Conservation (phyloP, 441 rosid genomes). For the Syzygium syzygioides region DNA sequence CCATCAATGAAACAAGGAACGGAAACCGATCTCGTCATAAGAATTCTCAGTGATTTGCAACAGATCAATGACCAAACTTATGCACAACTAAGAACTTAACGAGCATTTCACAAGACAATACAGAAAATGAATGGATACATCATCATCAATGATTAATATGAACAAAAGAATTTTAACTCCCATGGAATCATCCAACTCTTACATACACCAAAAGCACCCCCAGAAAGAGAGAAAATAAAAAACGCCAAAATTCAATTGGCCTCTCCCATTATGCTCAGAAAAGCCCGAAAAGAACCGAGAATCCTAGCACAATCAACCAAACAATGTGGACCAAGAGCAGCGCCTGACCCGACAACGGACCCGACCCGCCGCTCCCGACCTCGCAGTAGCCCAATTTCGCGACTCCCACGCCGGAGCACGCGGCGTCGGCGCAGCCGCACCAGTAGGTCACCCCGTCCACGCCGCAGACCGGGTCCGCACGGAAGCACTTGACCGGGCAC, state of each 20-base stretch:
- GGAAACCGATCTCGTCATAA: neutral
- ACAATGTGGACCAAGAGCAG: conserved; percentile 70
- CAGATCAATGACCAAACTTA: neutral
- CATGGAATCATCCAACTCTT: neutral
- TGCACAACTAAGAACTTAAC: neutral
- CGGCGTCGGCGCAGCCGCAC: conserved; percentile 85
- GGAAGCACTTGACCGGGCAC: conserved; percentile 74
- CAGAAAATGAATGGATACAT: neutral
- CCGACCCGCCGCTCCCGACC: conserved; percentile 53
- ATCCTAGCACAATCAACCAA: conserved; percentile 74
- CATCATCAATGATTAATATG: neutral
- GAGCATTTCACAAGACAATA: neutral
- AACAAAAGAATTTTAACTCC: neutral
- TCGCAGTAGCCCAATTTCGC: conserved; percentile 68
- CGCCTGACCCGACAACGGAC: conserved; percentile 80
- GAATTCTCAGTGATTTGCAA: neutral
- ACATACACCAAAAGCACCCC: neutral
- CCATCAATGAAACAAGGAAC: neutral
- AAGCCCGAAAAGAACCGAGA: conserved; percentile 63
- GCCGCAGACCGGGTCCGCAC: conserved; percentile 81
- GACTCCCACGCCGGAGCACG: conserved; percentile 54
- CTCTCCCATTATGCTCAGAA: conserved; percentile 25
- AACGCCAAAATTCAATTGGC: neutral
- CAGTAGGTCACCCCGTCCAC: conserved; percentile 72
- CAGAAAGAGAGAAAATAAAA: neutral